Percentiles rank a stretch among this genome's conserved stretches.
Evolutionary conservation across 192 early-diverging fungal species (phyloP).

Genomic region (Gigaspora rosea): DNA sequence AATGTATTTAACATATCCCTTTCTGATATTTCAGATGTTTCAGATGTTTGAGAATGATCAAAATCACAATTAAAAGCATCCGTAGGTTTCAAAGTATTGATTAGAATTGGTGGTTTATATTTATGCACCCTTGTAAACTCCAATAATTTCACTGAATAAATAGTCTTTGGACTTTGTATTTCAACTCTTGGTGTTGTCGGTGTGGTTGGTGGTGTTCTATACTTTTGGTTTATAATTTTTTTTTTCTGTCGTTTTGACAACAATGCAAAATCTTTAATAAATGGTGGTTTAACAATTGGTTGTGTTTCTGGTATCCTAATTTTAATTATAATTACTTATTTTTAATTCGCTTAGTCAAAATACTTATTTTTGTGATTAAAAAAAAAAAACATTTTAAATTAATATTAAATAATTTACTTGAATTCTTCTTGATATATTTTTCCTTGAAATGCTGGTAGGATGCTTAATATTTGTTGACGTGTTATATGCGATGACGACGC

Average conservation of each 20-base stretch:
- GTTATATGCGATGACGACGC: not conserved
- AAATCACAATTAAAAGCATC: not conserved
- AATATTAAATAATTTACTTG: no score
- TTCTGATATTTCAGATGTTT: no score
- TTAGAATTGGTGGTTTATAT: not conserved
- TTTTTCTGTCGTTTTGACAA: not conserved
- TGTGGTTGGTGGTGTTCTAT: not conserved
- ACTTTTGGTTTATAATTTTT: not conserved
- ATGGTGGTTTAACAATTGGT: no score
- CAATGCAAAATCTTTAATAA: no score
- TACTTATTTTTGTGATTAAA: no score
- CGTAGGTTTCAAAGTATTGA: not conserved
- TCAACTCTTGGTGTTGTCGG: not conserved
- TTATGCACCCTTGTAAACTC: constrained; percentile 33
- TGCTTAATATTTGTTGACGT: not conserved
- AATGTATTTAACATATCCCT: not conserved
- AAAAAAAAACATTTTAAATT: no score
- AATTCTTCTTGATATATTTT: not conserved
- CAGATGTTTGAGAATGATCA: not conserved
- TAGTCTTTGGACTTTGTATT: constrained; percentile 43
- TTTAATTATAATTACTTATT: no score
- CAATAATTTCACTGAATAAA: constrained; percentile 41
- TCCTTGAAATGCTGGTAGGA: not conserved
- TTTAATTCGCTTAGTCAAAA: no score
- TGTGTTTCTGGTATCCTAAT: no score